Evolutionary conservation across 768 basidiomycete species (phyloP).

Genomic region (Coprinellus aureogranulatus): DNA sequence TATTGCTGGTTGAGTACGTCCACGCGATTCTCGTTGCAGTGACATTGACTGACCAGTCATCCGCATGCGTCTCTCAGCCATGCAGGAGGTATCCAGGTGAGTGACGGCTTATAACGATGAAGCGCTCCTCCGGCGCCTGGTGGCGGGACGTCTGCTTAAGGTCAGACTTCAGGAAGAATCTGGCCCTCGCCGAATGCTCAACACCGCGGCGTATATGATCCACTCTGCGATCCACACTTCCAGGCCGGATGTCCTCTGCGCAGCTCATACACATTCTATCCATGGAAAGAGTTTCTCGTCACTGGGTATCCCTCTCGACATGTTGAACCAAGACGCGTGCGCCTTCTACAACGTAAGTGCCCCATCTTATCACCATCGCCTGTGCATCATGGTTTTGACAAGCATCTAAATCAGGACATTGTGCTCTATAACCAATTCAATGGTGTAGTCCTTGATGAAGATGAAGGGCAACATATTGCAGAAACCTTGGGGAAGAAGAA

Average conservation of each 20-base stretch:
- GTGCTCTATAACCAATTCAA: slow-evolving; percentile 45
- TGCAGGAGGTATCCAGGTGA: slow-evolving; percentile 25
- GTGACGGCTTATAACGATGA: background rate
- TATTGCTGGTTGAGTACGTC: slow-evolving; percentile 45
- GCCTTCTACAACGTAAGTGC: slow-evolving; percentile 36
- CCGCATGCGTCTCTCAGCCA: slow-evolving; percentile 17
- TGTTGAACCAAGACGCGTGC: slow-evolving; percentile 44
- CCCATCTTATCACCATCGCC: background rate
- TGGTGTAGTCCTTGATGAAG: slow-evolving; percentile 45
- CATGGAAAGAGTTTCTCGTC: slow-evolving; percentile 50
- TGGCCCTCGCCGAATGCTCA: slow-evolving; percentile 27
- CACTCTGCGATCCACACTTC: slow-evolving; percentile 45
- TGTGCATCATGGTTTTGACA: background rate
- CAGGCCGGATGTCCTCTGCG: slow-evolving; percentile 47
- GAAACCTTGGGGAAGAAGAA: slow-evolving; percentile 38
- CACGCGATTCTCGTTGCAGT: background rate
- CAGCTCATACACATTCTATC: slow-evolving; percentile 47
- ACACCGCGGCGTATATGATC: slow-evolving; percentile 34
- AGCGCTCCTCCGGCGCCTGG: too few species aligned
- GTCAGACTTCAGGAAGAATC: slow-evolving; percentile 23
- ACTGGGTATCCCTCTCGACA: slow-evolving; percentile 41
- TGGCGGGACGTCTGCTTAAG: background rate
- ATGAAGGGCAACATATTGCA: slow-evolving; percentile 47
- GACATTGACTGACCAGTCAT: background rate
- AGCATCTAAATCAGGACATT: slow-evolving; percentile 26